Base-by-base conservation (phyloP, 2,329 filamentous ascomycete species). In the Ophiosphaerella herpotricha region DNA sequence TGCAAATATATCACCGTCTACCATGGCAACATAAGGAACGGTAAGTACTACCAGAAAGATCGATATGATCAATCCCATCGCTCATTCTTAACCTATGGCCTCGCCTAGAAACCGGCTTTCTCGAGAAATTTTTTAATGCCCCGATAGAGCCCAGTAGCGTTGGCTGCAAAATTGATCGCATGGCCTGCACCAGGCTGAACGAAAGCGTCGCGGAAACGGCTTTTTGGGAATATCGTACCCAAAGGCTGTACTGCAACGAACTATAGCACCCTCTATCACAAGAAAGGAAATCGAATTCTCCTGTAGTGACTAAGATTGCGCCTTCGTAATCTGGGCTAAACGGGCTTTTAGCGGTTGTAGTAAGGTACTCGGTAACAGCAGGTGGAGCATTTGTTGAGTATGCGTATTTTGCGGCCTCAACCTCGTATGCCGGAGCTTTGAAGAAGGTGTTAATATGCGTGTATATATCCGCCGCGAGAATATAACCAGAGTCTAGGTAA, bases 111-210 rank as follows among this genome's bases (percentile, higher is more conserved):
- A 9, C 31, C 41, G 36, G 32, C 41, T 13, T 26, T 43, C 41
- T 29, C 18, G 9, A 43, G 41, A 24, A 35, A 43, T 11, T 35
- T 33, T 3, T 5, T 29, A 36, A 43, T 29, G 23, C 31, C 16
- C 11, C 11, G 3, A 14, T 36, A 43, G 23, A 43, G 37, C 31
- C 32, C 41, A 4, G 32, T 43, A n/a, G 32, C 16, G 37, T 43
- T 43, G 31, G 12, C 7, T 7, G 16, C 41, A 35, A 43, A 34
- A 36, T 43, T 35, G 23, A 43, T 36, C 5, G 31, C 31, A 14
- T 43, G 41, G 6, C 32, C 41, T 16, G 32, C 32, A 26, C 32
- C 41, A 43, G 41, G 41, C 26, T 43, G 31, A 9, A 43, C 31
- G 23, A 23, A 43, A 12, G 32, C 11, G 4, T 35, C 41, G 9